Evolutionary conservation across 108 stramenopile species (phyloP), one percentile per base, ranked within the genome.

Genomic region (Cyclostephanos tholiformis): DNA sequence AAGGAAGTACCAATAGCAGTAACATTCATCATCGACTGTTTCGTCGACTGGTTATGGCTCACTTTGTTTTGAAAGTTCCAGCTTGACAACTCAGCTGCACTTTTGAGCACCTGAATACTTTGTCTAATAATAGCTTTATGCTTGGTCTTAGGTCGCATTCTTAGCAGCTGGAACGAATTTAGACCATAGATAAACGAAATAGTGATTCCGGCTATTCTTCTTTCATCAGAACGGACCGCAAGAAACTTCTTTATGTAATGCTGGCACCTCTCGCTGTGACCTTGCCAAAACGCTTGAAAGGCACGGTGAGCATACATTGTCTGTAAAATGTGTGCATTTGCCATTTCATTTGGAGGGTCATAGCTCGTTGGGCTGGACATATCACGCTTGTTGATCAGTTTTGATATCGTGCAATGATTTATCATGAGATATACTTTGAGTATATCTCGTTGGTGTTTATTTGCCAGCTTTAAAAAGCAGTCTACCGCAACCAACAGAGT

Each of bases 281-380:
- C 71, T 36, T 50, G 25, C 71, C 71, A 72, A 52, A 49, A 72
- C 23, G 60, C 41, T 63, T 72, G 71, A 14, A 62, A 16, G 25
- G 43, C 71, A 30, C 59, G 58, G 44, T 48, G 43, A 14, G 32
- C 60, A 59, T 48, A 10, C 7, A 50, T 35, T 43, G 5, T 14
- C 27, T 17, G 10, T 39, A 35, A 26, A n/a, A 19, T 20, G n/a
- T n/a, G n/a, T n/a, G n/a, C n/a, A n/a, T n/a, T n/a, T n/a, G n/a
- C n/a, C n/a, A n/a, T n/a, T n/a, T n/a, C n/a, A n/a, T n/a, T n/a
- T n/a, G n/a, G n/a, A n/a, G n/a, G 9, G 8, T 41, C 12, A 12
- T 7, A 3, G 6, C 41, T 41, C n/a, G n/a, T n/a, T n/a, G n/a
- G n/a, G n/a, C n/a, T n/a, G n/a, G n/a, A n/a, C n/a, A n/a, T n/a